Percentiles rank a stretch among this genome's conserved stretches.
Conservation (phyloP, 2,329 filamentous ascomycete species). For the Stromatinia cepivora region DNA sequence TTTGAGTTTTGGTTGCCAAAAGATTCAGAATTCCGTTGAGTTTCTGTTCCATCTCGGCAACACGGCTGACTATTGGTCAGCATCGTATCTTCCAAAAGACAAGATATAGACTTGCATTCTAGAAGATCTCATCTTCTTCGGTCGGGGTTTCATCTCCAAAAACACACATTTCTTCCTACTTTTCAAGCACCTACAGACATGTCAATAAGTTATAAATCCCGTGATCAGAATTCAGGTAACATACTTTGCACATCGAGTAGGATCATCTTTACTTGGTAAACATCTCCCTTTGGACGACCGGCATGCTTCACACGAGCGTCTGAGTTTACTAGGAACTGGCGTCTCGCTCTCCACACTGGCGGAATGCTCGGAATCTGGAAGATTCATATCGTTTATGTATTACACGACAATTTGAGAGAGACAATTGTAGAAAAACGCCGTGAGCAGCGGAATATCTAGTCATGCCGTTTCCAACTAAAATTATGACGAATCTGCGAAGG, state of each 20-base stretch:
- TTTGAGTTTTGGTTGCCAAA: constrained; percentile 25
- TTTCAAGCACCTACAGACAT: constrained; percentile 25
- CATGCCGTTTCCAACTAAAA: background rate
- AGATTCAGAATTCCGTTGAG: constrained; percentile 34
- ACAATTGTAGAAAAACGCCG: background rate
- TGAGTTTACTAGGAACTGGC: constrained; percentile 20
- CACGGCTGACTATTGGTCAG: constrained; percentile 31
- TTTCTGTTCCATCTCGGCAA: constrained; percentile 42
- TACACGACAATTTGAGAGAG: no score
- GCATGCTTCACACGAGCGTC: constrained; percentile 53
- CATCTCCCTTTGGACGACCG: constrained; percentile 56
- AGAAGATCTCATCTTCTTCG: constrained; percentile 49
- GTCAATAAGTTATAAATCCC: constrained; percentile 40
- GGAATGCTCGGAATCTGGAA: background rate
- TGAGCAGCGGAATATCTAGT: background rate
- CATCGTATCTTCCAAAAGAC: background rate
- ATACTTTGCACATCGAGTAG: constrained; percentile 54
- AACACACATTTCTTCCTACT: constrained; percentile 44
- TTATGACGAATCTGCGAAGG: background rate
- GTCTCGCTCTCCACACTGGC: background rate
- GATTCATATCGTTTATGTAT: background rate
- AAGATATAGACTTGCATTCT: constrained; percentile 44
- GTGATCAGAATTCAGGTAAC: constrained; percentile 47
- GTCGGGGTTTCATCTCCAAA: constrained; percentile 50
- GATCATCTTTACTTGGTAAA: constrained; percentile 47